A percentile compares a stretch with the other conserved stretches of the same genome.
Conservation (phyloP, 2,329 filamentous ascomycete genomes). For the Hypoxylon sp. region DNA sequence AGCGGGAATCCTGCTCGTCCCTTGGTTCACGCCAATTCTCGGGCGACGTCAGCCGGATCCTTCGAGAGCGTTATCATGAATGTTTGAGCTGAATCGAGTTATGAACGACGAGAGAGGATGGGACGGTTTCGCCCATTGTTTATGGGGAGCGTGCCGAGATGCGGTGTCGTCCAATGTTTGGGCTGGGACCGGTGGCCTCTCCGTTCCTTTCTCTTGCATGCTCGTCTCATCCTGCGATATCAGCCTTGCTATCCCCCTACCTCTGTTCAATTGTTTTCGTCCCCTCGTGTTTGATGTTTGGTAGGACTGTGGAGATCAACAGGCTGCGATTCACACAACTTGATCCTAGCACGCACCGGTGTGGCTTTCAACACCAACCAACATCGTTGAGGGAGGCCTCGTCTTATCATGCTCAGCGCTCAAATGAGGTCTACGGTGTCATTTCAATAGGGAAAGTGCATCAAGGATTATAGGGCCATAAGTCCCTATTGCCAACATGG, state of each 20-base stretch:
- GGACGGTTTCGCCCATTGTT: conserved; percentile 25
- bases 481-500: conserved; percentile 9
- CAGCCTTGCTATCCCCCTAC: neutral
- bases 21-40: conserved; percentile 5
- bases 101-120: conserved; percentile 15
- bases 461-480: conserved; percentile 1
- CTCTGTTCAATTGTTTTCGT: conserved; percentile 9
- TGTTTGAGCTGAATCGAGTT: conserved; percentile 9
- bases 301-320: conserved; percentile 20
- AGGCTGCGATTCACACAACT: conserved; percentile 1
- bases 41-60: conserved; percentile 34
- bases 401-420: neutral
- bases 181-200: neutral
- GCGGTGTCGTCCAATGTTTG: conserved; percentile 6
- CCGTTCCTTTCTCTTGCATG: neutral
- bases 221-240: conserved; percentile 7
- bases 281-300: conserved; percentile 7
- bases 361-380: neutral
- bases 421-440: neutral
- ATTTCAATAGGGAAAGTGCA: conserved; percentile 1
- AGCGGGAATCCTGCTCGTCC: conserved; percentile 17
- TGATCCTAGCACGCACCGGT: conserved; percentile 5
- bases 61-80: conserved; percentile 24
- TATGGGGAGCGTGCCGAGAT: neutral
- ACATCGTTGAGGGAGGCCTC: conserved; percentile 14